A percentile compares a stretch with the other conserved stretches of the same genome.
These are phyloP conservation scores for Candida quercuum DNA, from an alignment of 805 yeast genomes.

Conservation along the genomic window DNA sequence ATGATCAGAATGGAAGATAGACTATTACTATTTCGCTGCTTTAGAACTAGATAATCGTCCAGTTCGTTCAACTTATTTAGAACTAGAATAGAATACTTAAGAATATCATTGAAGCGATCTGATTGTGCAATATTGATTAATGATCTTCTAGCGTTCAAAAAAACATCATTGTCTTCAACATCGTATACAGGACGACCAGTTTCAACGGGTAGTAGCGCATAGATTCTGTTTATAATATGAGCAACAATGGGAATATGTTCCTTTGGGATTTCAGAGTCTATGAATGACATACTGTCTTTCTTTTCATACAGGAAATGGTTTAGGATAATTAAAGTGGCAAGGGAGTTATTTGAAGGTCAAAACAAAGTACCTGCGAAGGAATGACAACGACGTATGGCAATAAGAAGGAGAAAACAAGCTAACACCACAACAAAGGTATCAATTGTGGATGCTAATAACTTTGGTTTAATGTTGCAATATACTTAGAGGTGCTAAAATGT, in stretches of 20 bases:
- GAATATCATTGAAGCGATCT: constrained; percentile 25
- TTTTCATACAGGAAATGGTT: neutral
- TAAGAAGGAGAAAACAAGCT: no score
- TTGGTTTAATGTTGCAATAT: no score
- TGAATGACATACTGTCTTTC: neutral
- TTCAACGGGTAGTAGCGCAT: constrained; percentile 29
- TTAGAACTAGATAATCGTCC: constrained; percentile 22
- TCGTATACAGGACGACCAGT: constrained; percentile 31
- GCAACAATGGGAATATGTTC: constrained; percentile 26
- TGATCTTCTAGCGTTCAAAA: constrained; percentile 28
- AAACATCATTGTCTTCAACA: constrained; percentile 31
- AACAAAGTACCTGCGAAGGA: no score
- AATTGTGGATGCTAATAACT: no score
- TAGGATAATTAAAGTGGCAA: no score
- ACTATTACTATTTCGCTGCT: constrained; percentile 23
- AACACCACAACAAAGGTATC: no score
- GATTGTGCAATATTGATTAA: constrained; percentile 27
- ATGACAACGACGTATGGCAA: no score
- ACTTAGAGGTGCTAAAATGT: no score
- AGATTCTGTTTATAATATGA: constrained; percentile 30
- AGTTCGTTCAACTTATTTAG: constrained; percentile 24
- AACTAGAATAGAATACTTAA: constrained; percentile 21
- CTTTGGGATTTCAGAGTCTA: constrained; percentile 1
- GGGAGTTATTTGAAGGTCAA: no score
- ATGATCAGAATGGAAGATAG: constrained; percentile 32